Conservation (phyloP, 1,284 basidiomycete species). For the Pseudozyma hubeiensis region DNA sequence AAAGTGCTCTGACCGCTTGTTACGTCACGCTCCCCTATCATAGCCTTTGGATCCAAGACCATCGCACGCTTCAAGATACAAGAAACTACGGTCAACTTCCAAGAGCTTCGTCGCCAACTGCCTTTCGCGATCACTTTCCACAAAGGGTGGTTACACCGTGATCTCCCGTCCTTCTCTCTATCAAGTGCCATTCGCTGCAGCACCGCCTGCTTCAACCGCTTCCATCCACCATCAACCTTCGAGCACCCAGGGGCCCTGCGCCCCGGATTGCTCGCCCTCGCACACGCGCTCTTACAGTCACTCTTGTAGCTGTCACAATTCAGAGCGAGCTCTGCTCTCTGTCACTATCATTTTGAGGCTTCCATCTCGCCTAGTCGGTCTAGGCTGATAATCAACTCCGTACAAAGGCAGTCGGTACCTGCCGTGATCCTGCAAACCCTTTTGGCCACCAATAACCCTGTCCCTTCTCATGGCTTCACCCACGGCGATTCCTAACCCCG, state of each 20-base stretch:
- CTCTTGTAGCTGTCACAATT: too few species aligned
- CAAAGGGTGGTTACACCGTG: too few species aligned
- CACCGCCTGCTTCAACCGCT: slow-evolving; percentile 25
- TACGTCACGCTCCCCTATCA: too few species aligned
- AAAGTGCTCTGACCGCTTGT: too few species aligned
- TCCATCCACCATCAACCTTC: slow-evolving; percentile 15
- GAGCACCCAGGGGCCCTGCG: slow-evolving; percentile 50
- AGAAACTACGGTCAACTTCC: too few species aligned
- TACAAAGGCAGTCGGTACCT: background rate
- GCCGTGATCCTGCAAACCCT: background rate
- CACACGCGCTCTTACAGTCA: background rate
- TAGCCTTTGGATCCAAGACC: too few species aligned
- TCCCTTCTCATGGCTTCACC: slow-evolving; percentile 52
- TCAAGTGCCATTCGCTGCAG: slow-evolving; percentile 13
- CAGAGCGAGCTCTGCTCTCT: too few species aligned
- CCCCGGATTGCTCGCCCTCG: slow-evolving; percentile 44
- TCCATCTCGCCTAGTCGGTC: background rate
- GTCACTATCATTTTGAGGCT: too few species aligned
- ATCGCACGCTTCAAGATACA: too few species aligned
- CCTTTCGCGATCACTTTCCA: background rate
- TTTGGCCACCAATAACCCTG: background rate
- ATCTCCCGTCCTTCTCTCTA: background rate
- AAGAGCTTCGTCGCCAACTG: too few species aligned
- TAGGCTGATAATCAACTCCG: background rate
- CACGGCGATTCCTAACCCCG: slow-evolving; percentile 52